A percentile compares a stretch with the other conserved stretches of the same genome.
Conservation (phyloP, 352 stramenopile species). For the Hyaloperonospora brassicae region DNA sequence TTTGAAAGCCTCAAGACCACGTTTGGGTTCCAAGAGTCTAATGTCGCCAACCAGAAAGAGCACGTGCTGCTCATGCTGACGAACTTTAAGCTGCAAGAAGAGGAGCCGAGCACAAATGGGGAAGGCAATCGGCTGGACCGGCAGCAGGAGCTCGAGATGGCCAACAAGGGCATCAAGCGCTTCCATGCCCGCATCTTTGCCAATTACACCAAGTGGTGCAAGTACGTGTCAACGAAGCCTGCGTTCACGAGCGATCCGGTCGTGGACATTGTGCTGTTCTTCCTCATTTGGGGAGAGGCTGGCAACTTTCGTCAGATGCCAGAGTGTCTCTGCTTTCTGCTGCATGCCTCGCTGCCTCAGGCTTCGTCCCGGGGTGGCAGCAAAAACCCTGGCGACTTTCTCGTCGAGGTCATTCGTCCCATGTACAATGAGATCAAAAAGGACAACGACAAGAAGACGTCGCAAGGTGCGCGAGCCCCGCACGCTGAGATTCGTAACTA, state of each 20-base stretch:
- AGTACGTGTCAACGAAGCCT: conserved; percentile 77
- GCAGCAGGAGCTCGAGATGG: conserved; percentile 61
- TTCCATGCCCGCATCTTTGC: conserved; percentile 70
- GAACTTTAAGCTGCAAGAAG: conserved; percentile 75
- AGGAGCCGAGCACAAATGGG: conserved; percentile 25
- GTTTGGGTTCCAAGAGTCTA: conserved; percentile 93
- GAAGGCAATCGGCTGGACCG: conserved; percentile 42
- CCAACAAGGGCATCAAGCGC: conserved; percentile 66
- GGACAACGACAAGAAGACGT: conserved; percentile 85
- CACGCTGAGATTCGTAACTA: conserved; percentile 82
- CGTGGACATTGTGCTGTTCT: conserved; percentile 76
- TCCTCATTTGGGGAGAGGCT: conserved; percentile 80
- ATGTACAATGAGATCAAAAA: conserved; percentile 81
- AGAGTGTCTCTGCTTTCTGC: conserved; percentile 71
- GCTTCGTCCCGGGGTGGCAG: conserved; percentile 46
- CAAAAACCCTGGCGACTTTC: conserved; percentile 60
- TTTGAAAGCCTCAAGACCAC: conserved; percentile 92
- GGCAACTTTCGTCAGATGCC: conserved; percentile 79
- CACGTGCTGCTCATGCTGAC: conserved; percentile 73
- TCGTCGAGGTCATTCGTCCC: conserved; percentile 66
- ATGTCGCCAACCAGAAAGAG: conserved; percentile 70
- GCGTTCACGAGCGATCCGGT: conserved; percentile 70
- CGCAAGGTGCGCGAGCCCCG: conserved; percentile 57
- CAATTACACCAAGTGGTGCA: conserved; percentile 87
- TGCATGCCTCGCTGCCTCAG: conserved; percentile 70